Evolutionary conservation across 768 basidiomycete species (phyloP), one percentile per base, ranked within the genome.

Genomic region (Mycena sanguinolenta): DNA sequence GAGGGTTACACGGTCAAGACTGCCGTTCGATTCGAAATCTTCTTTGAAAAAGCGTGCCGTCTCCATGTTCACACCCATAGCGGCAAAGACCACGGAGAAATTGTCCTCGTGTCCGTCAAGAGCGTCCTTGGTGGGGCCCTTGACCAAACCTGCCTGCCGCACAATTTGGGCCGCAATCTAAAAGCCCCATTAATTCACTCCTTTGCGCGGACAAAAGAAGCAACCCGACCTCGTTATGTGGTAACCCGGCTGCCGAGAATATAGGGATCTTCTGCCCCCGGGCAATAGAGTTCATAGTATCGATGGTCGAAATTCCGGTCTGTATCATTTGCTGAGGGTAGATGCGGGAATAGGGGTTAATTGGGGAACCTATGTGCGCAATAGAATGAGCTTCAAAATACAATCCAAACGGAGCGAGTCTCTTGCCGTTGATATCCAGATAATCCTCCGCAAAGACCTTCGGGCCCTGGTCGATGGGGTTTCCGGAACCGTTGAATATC

Each of bases 321-420:
- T 99, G 98, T 73, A 99, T 99, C 98, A 99, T 99, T 84, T 99
- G 98, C 83, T 99, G 98, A 69, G 98, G 98, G 85, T 99, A 99
- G 84, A 98, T 99, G 80, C 98, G 96, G 71, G 95, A 95, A 82
- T 92, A 97, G 25, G 96, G 96, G 81, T 97, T 99, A 84, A 99
- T 99, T 52, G 98, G 98, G 6, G 96, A 97, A 70, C 97, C 97
- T 97, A 52, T 44, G 44, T 49, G 61, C 72, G 72, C 73, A 44
- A 44, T 44, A 65, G 68, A 77, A 71, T 70, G 53, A 73, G 58
- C 10, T 34, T 34, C 7, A 44, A 50, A 30, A 50, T 32, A 12
- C 25, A 73, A 65, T n/a, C 4, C 2, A 5, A 52, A 27, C 61
- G 19, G 66, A 34, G 39, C 73, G 65, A 25, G 73, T 64, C 34